A percentile compares a stretch with the other conserved stretches of the same genome.
phyloP scores from a whole-genome alignment of 345 rosid species.

The Salix dunnii region DNA sequence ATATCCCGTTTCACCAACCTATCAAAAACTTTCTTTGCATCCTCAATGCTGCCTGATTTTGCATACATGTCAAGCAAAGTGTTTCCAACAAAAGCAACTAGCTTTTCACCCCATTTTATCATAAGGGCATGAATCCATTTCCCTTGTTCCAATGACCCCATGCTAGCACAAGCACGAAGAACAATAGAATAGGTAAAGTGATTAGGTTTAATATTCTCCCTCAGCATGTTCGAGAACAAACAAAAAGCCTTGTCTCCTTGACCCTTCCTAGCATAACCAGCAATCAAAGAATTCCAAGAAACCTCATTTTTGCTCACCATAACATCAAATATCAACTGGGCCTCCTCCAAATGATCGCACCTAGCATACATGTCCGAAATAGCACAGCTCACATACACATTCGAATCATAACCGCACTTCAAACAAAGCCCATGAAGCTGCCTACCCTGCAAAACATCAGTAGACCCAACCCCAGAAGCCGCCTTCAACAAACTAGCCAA shows the following conservation, averaged over 20 bases:
- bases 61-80: conserved; percentile 66
- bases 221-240: conserved; percentile 46
- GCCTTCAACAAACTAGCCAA: conserved; percentile 62
- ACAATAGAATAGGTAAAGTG: conserved; percentile 50
- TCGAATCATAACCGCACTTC: conserved; percentile 40
- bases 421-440: conserved; percentile 53
- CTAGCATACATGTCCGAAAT: conserved; percentile 58
- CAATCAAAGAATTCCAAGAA: conserved; percentile 70
- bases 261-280: conserved; percentile 54
- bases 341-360: conserved; percentile 47
- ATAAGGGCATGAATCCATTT: conserved; percentile 63
- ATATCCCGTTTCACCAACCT: conserved; percentile 41
- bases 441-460: conserved; percentile 25
- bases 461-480: conserved; percentile 30
- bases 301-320: conserved; percentile 53
- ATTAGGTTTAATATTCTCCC: conserved; percentile 43
- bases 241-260: conserved; percentile 45
- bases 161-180: conserved; percentile 47
- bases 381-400: conserved; percentile 65
- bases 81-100: conserved; percentile 51
- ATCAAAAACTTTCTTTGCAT: conserved; percentile 51
- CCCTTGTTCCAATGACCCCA: conserved; percentile 66
- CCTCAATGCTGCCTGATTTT: conserved; percentile 56
- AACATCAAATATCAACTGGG: conserved; percentile 36
- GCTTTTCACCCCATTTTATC: conserved; percentile 54